These are phyloP conservation scores for Metschnikowia dekortorum DNA, from an alignment of 805 yeast species.

Conservation along the genomic window DNA sequence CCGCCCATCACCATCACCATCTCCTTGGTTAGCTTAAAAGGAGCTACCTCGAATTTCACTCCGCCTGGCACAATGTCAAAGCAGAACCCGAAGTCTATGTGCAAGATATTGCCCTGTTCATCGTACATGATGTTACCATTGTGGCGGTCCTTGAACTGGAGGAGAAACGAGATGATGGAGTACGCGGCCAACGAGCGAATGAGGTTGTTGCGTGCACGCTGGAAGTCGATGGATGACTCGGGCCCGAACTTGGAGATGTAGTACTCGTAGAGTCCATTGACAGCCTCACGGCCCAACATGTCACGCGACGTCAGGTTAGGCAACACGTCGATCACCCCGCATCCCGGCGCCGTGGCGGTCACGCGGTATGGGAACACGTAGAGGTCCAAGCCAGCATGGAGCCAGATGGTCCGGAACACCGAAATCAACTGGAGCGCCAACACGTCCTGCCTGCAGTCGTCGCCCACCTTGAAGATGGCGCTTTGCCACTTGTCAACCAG, in stretches of 20 bases:
- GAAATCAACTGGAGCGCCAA: slow-evolving; percentile 89
- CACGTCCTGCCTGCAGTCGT: slow-evolving; percentile 97
- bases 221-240: slow-evolving; percentile 86
- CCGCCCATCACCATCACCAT: slow-evolving; percentile 99
- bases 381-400: slow-evolving; percentile 79
- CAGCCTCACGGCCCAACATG: slow-evolving; percentile 98
- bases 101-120: slow-evolving; percentile 89
- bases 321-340: slow-evolving; percentile 97
- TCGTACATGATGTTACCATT: slow-evolving; percentile 98
- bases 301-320: slow-evolving; percentile 95
- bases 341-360: slow-evolving; percentile 98
- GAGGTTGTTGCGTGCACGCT: slow-evolving; percentile 86
- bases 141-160: slow-evolving; percentile 96
- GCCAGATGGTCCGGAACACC: slow-evolving; percentile 88
- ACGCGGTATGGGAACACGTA: slow-evolving; percentile 92
- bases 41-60: slow-evolving; percentile 96
- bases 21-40: slow-evolving; percentile 92
- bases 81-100: slow-evolving; percentile 97
- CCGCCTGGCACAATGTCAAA: slow-evolving; percentile 99
- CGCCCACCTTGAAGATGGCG: slow-evolving; percentile 98
- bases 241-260: slow-evolving; percentile 90
- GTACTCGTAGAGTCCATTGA: slow-evolving; percentile 91
- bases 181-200: slow-evolving; percentile 93
- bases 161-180: slow-evolving; percentile 81
- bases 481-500: slow-evolving; percentile 77